Evolutionary conservation across 768 basidiomycete genomes (phyloP).

Genomic region (Hygrocybe coccinea): DNA sequence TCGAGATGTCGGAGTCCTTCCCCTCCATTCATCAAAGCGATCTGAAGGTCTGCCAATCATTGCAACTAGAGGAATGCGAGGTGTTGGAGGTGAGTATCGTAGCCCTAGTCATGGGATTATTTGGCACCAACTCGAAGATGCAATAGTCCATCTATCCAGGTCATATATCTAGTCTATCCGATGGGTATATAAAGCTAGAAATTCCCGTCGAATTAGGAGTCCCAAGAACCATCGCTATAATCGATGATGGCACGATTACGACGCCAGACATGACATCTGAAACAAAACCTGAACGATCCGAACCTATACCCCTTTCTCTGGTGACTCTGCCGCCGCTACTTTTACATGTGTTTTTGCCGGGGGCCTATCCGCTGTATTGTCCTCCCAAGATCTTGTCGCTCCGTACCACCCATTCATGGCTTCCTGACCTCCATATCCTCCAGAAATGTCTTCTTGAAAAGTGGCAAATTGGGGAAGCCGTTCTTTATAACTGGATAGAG

Average conservation of each 20-base stretch:
- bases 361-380: slow-evolving; percentile 47
- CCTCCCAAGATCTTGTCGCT: slow-evolving; percentile 55
- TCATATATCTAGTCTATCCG: slow-evolving; percentile 22
- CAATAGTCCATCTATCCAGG: slow-evolving; percentile 75
- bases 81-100: slow-evolving; percentile 49
- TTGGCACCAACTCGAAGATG: background rate
- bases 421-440: slow-evolving; percentile 38
- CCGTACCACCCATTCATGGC: slow-evolving; percentile 56
- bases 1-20: no score
- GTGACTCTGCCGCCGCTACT: slow-evolving; percentile 60
- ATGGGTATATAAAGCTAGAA: slow-evolving; percentile 50
- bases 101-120: background rate
- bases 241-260: slow-evolving; percentile 19
- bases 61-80: slow-evolving; percentile 57
- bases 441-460: slow-evolving; percentile 41
- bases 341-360: slow-evolving; percentile 49
- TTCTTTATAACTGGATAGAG: slow-evolving; percentile 70
- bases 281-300: no score
- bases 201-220: slow-evolving; percentile 58
- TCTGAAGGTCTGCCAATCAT: slow-evolving; percentile 22
- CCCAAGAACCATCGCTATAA: slow-evolving; percentile 37
- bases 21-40: background rate
- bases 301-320: slow-evolving; percentile 27
- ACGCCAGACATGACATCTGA: background rate
- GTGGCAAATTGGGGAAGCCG: slow-evolving; percentile 58